Evolutionary conservation across 208 protist species (phyloP), one percentile per base, ranked within the genome.

Genomic region (Crithidia fasciculata): DNA sequence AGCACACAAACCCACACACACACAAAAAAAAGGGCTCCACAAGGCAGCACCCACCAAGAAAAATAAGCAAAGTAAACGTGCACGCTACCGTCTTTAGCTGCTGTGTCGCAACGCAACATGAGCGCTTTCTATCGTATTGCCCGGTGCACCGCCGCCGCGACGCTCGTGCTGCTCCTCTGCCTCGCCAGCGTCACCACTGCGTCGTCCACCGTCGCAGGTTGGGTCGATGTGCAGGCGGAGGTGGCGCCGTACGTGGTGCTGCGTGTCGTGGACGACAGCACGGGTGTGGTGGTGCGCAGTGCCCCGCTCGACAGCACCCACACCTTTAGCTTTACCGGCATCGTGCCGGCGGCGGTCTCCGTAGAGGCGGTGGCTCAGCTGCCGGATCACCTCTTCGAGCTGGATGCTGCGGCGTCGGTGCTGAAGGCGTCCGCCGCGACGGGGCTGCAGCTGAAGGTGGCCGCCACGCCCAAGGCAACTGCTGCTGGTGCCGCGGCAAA

Each of bases 261-360:
- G 53, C 85, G 83, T 40, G 86, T 83, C 0, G 74, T 94, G 64
- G 85, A 94, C 49, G 76, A 81, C 47, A 63, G 53, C 47, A 89
- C 69, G 28, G 85, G 85, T 18, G 69, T 73, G 18, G 81, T 91
- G n/a, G 71, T 88, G n/a, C 86, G 89, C 66, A 87, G 76, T 28
- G 70, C 69, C 12, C 78, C 72, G 16, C 76, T 92, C 15, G 86
- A 90, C 54, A 64, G 69, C n/a, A 92, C 84, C 43, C 81, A 69
- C 75, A 89, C 80, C 16, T 91, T 94, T 81, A 82, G 81, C 60
- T 90, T 94, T 59, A 59, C 79, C 49, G 84, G 78, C 28, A 78
- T 94, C 12, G 77, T 81, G 8, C 58, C 54, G n/a, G 64, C 80
- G 2, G 79, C 72, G 18, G 69, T 74, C 18, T 80, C 78, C 8